These are phyloP conservation scores for Lipomyces japonicus DNA, from an alignment of 805 yeast species.

Conservation along the genomic window DNA sequence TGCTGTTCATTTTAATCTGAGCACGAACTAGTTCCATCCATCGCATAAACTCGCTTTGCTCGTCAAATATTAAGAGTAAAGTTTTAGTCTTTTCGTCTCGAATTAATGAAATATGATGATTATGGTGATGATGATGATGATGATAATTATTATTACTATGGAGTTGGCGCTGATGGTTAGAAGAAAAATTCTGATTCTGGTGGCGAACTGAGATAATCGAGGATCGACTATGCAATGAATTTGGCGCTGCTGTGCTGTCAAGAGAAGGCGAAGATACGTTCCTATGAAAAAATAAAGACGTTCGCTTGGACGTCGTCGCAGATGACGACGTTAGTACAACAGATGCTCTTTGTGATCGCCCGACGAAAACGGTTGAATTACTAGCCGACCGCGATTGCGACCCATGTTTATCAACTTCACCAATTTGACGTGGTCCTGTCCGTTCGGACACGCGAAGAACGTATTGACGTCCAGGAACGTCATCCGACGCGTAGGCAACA, in stretches of 20 bases:
- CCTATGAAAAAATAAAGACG: constrained; percentile 5
- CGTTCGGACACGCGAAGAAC: constrained; percentile 22
- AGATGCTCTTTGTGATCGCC: neutral
- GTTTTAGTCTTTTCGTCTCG: constrained; percentile 17
- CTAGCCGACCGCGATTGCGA: neutral
- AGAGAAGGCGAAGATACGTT: neutral
- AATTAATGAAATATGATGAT: constrained; percentile 10
- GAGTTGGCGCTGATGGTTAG: no score
- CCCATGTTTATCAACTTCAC: neutral
- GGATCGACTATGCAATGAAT: no score
- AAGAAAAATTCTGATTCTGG: no score
- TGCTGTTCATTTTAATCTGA: constrained; percentile 11
- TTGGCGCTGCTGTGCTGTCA: neutral
- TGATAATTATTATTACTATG: neutral
- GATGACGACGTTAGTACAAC: neutral
- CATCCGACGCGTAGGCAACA: constrained; percentile 28
- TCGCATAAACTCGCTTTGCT: constrained; percentile 18
- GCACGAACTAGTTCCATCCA: constrained; percentile 22
- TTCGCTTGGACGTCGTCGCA: constrained; percentile 1
- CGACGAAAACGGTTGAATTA: no score
- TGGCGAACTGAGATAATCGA: no score
- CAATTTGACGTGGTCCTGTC: constrained; percentile 1
- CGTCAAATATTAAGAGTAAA: constrained; percentile 11
- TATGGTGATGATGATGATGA: constrained; percentile 2
- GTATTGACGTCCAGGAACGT: constrained; percentile 22